A percentile compares a stretch with the other conserved stretches of the same genome.
These are phyloP conservation scores for Alternaria sp. DNA, from an alignment of 2,329 filamentous ascomycete species.

Conservation along the genomic window DNA sequence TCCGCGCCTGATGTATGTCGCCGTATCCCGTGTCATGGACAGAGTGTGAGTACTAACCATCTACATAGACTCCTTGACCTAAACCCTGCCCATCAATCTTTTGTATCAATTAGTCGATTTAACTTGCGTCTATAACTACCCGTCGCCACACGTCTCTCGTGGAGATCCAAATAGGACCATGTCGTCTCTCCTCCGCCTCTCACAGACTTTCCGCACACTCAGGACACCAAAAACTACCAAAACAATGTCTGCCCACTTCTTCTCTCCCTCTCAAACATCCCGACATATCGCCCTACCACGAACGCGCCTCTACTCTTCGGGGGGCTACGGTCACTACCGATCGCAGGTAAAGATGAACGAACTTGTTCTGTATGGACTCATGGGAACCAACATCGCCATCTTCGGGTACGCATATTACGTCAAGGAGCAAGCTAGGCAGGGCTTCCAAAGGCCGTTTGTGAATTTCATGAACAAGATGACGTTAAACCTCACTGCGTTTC, in stretches of 20 bases:
- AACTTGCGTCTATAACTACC: not conserved
- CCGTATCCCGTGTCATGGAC: not conserved
- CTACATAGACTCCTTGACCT: not conserved
- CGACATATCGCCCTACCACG: slow-evolving; percentile 12
- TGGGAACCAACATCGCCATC: slow-evolving; percentile 53
- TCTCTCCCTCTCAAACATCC: slow-evolving; percentile 22
- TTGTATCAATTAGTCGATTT: not conserved
- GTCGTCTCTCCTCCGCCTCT: slow-evolving; percentile 17
- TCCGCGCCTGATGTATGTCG: not conserved
- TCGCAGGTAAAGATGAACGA: slow-evolving; percentile 21
- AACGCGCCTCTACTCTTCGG: slow-evolving; percentile 19
- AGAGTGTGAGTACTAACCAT: not conserved
- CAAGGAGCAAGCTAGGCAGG: slow-evolving; percentile 32
- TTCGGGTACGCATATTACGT: slow-evolving; percentile 51
- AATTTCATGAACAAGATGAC: slow-evolving; percentile 45
- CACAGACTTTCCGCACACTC: slow-evolving; percentile 19
- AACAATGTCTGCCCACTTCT: slow-evolving; percentile 27
- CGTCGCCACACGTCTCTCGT: not conserved
- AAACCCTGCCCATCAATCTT: not conserved
- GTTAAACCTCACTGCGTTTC: slow-evolving; percentile 39
- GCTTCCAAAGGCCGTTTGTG: slow-evolving; percentile 17
- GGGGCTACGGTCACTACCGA: not conserved
- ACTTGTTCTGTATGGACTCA: slow-evolving; percentile 46
- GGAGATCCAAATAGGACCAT: not conserved
- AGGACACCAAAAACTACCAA: slow-evolving; percentile 12